Evolutionary conservation across 2,329 filamentous ascomycete genomes (phyloP).

Genomic region (Paracorniculantispora psalliotae): DNA sequence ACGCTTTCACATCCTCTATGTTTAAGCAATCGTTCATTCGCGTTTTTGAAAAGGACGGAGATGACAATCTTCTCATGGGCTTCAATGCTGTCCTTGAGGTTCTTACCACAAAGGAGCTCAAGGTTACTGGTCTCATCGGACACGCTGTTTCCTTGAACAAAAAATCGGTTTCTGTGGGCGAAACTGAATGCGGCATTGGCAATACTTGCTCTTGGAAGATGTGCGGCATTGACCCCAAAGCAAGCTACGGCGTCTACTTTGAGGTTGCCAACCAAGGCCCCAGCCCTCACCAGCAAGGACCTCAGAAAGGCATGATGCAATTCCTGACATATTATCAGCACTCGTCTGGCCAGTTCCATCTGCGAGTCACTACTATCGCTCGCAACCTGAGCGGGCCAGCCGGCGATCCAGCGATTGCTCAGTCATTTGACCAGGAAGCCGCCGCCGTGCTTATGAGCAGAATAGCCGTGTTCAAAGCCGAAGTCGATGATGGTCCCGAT

Average conservation of each 20-base stretch:
- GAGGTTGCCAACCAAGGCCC: conserved; percentile 94
- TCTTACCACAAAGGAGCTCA: conserved; percentile 93
- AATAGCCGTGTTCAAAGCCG: conserved; percentile 97
- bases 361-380: conserved; percentile 90
- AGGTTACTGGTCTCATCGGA: conserved; percentile 94
- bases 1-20: conserved; percentile 98
- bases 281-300: conserved; percentile 76
- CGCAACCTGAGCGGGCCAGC: conserved; percentile 88
- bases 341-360: conserved; percentile 90
- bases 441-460: conserved; percentile 98
- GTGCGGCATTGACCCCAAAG: conserved; percentile 92
- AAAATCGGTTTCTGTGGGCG: conserved; percentile 93
- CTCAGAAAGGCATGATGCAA: conserved; percentile 93
- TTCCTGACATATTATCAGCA: conserved; percentile 99
- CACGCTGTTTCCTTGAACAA: conserved; percentile 97
- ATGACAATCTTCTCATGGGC: conserved; percentile 94
- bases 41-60: conserved; percentile 92
- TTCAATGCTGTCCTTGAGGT: conserved; percentile 97
- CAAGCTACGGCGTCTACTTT: conserved; percentile 95
- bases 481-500: conserved; percentile 97
- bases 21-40: conserved; percentile 98
- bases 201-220: conserved; percentile 99
- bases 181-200: conserved; percentile 96
- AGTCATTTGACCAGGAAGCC: conserved; percentile 97
- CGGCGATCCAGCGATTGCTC: conserved; percentile 89